phyloP scores from a whole-genome alignment of 441 rosid species.

The Erysimum pusillum region DNA sequence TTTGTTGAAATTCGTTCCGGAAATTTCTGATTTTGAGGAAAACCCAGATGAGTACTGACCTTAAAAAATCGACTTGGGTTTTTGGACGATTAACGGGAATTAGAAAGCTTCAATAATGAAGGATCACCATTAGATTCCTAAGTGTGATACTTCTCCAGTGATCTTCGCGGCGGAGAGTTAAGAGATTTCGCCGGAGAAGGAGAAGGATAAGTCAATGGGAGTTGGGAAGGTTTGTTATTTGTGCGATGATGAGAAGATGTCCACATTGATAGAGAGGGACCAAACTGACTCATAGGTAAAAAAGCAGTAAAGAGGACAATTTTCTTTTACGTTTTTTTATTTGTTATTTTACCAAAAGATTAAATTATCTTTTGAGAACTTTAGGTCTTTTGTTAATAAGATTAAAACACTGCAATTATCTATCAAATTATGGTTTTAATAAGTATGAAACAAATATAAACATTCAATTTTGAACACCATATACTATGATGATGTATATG shows the following conservation, averaged over 20 bases:
- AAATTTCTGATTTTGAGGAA: conserved; percentile 27
- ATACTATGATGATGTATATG: neutral
- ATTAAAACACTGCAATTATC: neutral
- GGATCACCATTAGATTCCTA: conserved; percentile 11
- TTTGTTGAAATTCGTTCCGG: neutral
- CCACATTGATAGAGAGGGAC: conserved; percentile 16
- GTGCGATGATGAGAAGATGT: conserved; percentile 36
- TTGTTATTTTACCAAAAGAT: conserved; percentile 1
- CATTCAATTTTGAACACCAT: neutral
- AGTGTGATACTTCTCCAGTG: conserved; percentile 23
- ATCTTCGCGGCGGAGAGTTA: conserved; percentile 4
- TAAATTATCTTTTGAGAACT: neutral
- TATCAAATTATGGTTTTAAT: neutral
- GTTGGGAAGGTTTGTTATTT: conserved; percentile 16
- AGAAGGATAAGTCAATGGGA: conserved; percentile 36
- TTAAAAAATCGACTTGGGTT: conserved; percentile 41
- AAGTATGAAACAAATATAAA: neutral
- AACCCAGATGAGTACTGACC: conserved; percentile 48
- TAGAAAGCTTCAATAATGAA: conserved; percentile 24
- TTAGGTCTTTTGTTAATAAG: neutral
- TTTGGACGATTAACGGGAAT: conserved; percentile 7
- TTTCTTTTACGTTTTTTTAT: conserved; percentile 5
- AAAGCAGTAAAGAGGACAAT: conserved; percentile 40
- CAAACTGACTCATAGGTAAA: conserved; percentile 42
- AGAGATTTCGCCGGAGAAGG: conserved; percentile 14